Conservation (phyloP, 768 basidiomycete species). For the Boletus pseudo-olivaceus region DNA sequence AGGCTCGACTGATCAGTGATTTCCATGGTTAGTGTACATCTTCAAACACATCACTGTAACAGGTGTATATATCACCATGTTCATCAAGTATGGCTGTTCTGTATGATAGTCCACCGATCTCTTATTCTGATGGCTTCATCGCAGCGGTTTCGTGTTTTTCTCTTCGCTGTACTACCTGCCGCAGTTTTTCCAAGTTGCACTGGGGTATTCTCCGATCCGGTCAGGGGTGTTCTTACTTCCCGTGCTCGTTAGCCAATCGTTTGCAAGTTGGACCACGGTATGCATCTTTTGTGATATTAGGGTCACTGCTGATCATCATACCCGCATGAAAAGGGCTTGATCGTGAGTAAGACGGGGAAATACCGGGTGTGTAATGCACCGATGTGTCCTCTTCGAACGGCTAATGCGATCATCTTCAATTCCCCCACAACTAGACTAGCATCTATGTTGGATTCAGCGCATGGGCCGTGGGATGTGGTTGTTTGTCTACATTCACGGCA, state of each 20-base stretch:
- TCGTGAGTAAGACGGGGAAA: conserved; percentile 60
- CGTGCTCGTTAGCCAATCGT: conserved; percentile 60
- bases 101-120: neutral
- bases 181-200: conserved; percentile 70
- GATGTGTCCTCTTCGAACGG: neutral
- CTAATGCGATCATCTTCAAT: neutral
- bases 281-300: conserved; percentile 11
- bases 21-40: conserved; percentile 54
- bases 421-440: conserved; percentile 3
- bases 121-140: neutral
- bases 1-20: neutral
- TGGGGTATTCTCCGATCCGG: conserved; percentile 63
- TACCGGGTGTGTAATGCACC: conserved; percentile 42
- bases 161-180: conserved; percentile 70
- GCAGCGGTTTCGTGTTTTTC: conserved; percentile 58
- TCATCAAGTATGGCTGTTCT: conserved; percentile 49
- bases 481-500: conserved; percentile 59
- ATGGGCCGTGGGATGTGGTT: conserved; percentile 69
- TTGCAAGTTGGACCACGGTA: conserved; percentile 53
- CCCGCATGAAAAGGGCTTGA: conserved; percentile 43
- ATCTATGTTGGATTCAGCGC: conserved; percentile 60
- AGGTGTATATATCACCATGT: conserved; percentile 67
- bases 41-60: conserved; percentile 64
- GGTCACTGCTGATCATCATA: neutral
- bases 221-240: conserved; percentile 68